These are phyloP conservation scores for Hansenula sp. DNA, from an alignment of 1,139 yeast species.

Conservation along the genomic window DNA sequence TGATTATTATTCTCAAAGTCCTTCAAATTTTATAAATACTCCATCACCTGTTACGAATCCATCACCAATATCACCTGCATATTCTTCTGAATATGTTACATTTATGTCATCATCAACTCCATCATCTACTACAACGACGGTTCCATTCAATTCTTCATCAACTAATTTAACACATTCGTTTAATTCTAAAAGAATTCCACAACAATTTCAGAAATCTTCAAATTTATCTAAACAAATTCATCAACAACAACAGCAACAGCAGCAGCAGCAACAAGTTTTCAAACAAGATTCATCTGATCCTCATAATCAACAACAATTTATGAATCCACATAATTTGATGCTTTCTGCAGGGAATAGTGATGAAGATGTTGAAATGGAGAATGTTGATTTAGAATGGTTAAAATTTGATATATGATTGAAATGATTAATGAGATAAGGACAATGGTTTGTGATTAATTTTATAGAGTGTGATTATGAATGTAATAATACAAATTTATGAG, in stretches of 20 bases:
- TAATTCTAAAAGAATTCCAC: slow-evolving; percentile 24
- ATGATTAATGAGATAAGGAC: background rate
- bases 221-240: slow-evolving; percentile 1
- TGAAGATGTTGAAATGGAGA: slow-evolving; percentile 6
- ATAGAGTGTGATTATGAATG: no score
- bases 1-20: slow-evolving; percentile 11
- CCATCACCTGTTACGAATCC: slow-evolving; percentile 22
- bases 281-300: background rate
- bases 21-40: slow-evolving; percentile 9
- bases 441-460: no score
- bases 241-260: slow-evolving; percentile 2
- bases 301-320: background rate
- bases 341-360: slow-evolving; percentile 3
- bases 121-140: slow-evolving; percentile 9
- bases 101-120: slow-evolving; percentile 1
- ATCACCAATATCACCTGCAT: slow-evolving; percentile 20
- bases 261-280: background rate
- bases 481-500: no score
- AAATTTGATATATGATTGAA: slow-evolving; percentile 19
- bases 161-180: slow-evolving; percentile 21
- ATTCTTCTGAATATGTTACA: slow-evolving; percentile 5
- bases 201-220: slow-evolving; percentile 12
- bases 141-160: slow-evolving; percentile 19
- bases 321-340: slow-evolving; percentile 4
- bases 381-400: slow-evolving; percentile 22